A percentile compares a stretch with the other conserved stretches of the same genome.
phyloP scores from a whole-genome alignment of 441 rosid species.

The Melastoma candidum region DNA sequence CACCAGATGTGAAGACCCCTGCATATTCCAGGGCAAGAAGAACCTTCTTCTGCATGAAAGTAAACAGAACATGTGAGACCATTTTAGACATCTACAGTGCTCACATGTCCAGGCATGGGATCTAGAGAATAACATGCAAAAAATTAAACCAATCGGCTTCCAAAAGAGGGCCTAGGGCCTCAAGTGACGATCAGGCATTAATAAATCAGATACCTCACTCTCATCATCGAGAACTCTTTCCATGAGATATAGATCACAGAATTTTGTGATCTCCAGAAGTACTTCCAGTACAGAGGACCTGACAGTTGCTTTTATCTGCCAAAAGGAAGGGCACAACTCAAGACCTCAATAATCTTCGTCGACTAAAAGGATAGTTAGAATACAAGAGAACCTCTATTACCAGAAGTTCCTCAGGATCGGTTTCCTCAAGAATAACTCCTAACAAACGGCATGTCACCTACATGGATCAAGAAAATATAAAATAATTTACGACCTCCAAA shows the following conservation, averaged over 20 bases:
- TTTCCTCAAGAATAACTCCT: slow-evolving; percentile 91
- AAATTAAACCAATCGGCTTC: too few relatives aligned
- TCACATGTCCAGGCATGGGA: too few relatives aligned
- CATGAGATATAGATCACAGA: slow-evolving; percentile 94
- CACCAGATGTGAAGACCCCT: slow-evolving; percentile 92
- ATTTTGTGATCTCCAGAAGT: slow-evolving; percentile 79
- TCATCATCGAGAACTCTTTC: slow-evolving; percentile 94
- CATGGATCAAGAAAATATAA: slow-evolving; percentile 3
- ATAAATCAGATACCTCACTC: slow-evolving; percentile 50
- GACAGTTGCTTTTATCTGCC: slow-evolving; percentile 85
- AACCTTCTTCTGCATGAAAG: slow-evolving; percentile 55
- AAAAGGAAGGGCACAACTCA: slow-evolving; percentile 22
- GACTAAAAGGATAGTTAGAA: slow-evolving; percentile 8
- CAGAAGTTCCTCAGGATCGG: slow-evolving; percentile 85
- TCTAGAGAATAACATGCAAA: too few relatives aligned
- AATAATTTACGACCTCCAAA: too few relatives aligned
- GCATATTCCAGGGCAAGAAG: slow-evolving; percentile 81
- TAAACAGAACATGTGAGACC: background rate
- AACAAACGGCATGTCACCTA: slow-evolving; percentile 91
- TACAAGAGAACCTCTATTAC: slow-evolving; percentile 17
- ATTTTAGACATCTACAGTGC: background rate
- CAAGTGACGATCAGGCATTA: background rate
- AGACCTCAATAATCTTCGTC: slow-evolving; percentile 8
- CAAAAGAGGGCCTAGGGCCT: background rate
- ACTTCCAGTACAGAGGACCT: slow-evolving; percentile 84